Conservation (phyloP, 208 protist species). For the Trichomonas vaginalis region DNA sequence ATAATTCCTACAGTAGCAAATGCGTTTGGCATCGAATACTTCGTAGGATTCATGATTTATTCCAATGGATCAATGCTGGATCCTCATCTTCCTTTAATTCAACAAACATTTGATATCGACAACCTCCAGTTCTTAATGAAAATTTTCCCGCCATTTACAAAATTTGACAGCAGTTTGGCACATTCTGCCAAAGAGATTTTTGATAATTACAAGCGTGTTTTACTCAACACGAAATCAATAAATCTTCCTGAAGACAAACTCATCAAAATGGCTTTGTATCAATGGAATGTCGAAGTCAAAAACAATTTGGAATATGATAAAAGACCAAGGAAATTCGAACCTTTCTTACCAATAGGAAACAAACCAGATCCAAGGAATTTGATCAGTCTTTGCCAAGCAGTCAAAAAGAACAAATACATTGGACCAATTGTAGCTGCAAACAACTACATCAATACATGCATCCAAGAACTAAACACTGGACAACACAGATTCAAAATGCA, state of each 20-base stretch:
- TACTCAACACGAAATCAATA: background rate
- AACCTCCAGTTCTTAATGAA: background rate
- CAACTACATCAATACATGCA: background rate
- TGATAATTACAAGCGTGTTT: background rate
- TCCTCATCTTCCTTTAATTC: background rate
- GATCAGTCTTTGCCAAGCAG: background rate
- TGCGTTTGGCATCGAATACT: background rate
- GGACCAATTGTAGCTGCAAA: background rate
- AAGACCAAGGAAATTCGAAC: background rate
- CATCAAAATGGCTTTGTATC: background rate
- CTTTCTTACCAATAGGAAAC: background rate
- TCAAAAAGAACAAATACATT: background rate
- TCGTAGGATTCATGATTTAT: background rate
- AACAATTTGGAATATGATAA: background rate
- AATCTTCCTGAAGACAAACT: background rate
- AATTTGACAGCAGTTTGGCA: background rate
- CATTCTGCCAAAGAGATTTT: background rate
- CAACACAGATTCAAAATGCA: background rate
- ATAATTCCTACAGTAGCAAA: background rate
- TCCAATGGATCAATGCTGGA: background rate
- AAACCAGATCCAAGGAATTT: background rate
- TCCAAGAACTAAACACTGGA: background rate
- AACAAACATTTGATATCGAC: background rate
- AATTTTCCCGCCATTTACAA: background rate
- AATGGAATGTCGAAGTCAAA: background rate